These are phyloP conservation scores for Pharus latifolius DNA, from an alignment of 176 grass and related monocot genomes.

Conservation along the genomic window DNA sequence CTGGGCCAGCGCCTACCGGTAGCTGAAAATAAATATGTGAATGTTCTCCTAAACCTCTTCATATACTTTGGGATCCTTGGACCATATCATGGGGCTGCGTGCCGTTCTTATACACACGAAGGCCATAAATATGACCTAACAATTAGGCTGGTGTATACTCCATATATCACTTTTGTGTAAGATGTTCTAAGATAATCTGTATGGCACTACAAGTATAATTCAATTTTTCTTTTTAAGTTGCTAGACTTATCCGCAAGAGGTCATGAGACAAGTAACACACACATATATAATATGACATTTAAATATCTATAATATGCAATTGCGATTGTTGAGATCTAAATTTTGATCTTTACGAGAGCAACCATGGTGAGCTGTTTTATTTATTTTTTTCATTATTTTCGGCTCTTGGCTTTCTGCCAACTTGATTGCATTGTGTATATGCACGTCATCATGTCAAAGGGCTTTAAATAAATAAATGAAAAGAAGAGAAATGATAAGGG, in stretches of 20 bases:
- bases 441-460: not conserved
- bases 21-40: not conserved
- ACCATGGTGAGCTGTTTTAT: too few relatives aligned
- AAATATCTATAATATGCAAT: too few relatives aligned
- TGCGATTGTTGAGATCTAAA: too few relatives aligned
- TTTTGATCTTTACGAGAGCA: too few relatives aligned
- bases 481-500: not conserved
- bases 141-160: too few relatives aligned
- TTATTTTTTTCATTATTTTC: not conserved
- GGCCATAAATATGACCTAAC: not conserved
- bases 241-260: too few relatives aligned
- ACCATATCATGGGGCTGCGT: not conserved
- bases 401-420: not conserved
- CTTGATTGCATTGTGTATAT: not conserved
- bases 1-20: slow-evolving; percentile 1
- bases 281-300: too few relatives aligned
- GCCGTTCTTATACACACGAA: not conserved
- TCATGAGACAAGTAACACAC: too few relatives aligned
- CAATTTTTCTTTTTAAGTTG: too few relatives aligned
- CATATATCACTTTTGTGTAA: too few relatives aligned
- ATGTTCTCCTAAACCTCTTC: not conserved
- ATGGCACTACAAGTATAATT: too few relatives aligned
- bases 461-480: not conserved
- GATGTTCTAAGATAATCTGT: too few relatives aligned
- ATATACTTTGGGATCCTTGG: slow-evolving; percentile 14